Evolutionary conservation across 1,284 basidiomycete genomes (phyloP), one percentile per base, ranked within the genome.

Genomic region (Naganishia sp.): DNA sequence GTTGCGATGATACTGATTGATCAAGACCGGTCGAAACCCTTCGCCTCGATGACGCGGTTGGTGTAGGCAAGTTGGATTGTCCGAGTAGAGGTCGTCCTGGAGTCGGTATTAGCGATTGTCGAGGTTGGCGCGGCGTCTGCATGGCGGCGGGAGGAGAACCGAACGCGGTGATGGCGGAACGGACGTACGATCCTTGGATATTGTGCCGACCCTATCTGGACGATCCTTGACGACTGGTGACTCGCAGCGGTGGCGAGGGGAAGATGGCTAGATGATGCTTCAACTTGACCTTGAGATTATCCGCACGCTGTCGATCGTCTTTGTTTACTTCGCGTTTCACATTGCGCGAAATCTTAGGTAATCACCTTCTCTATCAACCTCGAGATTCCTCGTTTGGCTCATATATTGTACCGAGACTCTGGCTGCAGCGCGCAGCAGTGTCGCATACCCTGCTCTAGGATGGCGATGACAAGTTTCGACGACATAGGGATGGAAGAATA

Each of bases 281-380:
- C 58, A 61, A 61, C 58, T 42, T 25, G 13, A 15, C 18, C 13
- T 18, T n/a, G 32, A 13, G 28, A 15, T 5, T 39, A 39, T 39
- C 35, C 35, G 35, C 35, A 39, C 25, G 47, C 47, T 4, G 35
- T 61, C 39, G 47, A 61, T 61, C 58, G 58, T n/a, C 32, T 61
- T 60, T 61, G 47, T 51, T 57, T 57, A 57, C 43, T 25, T 49
- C 58, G 58, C 58, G 58, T 61, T 43, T 61, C 39, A 54, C 52
- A 35, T 41, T 54, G 50, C 28, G 7, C 13, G 35, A 32, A 32
- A 31, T 52, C 50, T 52, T 54, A 54, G 18, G 32, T 54, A 54
- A 54, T 35, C 49, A 50, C n/a, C 49, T 21, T 23, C 11, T 50
- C 23, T 21, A 10, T 35, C 31, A n/a, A 50, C 11, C 49, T 7